Evolutionary conservation across 2,329 filamentous ascomycete genomes (phyloP), one percentile per base, ranked within the genome.

Genomic region (Geosmithia flava): DNA sequence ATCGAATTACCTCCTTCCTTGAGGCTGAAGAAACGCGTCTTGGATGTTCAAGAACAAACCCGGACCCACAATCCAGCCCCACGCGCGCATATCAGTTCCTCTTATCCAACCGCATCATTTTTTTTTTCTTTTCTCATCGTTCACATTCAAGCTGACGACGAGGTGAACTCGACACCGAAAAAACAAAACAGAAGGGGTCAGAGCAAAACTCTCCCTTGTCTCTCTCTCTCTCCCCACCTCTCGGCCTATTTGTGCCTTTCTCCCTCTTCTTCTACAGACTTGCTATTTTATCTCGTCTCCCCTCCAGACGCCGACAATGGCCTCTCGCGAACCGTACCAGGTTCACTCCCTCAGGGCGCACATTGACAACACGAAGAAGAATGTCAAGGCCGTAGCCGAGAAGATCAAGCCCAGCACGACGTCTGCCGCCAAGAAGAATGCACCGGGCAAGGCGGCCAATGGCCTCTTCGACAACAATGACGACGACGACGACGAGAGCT

Each of bases 331-430:
- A 52, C 56, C 58, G 1, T 68, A 55, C 55, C 60, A 64, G 53
- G 56, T 65, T 17, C 59, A 65, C 43, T 68, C 64, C 20, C 58
- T 68, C 46, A 63, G 45, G 52, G 59, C 65, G 55, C 63, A 67
- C 53, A 62, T 68, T 33, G 62, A 62, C 49, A 60, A 65, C 46
- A 61, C 61, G n/a, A 58, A 64, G 37, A 67, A 63, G 52, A 60
- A 60, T 48, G 51, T 63, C 42, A 61, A 56, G 42, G 58, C 60
- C 33, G 33, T 37, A 16, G 33, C 15, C 20, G 60, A 54, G 55
- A 67, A 64, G 52, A 59, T 56, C 37, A 57, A 55, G 20, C 53
- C 54, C 39, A 54, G 44, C 47, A 49, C 15, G 48, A 13, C 54
- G 27, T 52, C 62, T 23, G 52, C 58, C 45, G 50, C 57, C 49